Evolutionary conservation across 2,329 filamentous ascomycete species (phyloP), one percentile per base, ranked within the genome.

Genomic region (Metarhizium guizhouense): DNA sequence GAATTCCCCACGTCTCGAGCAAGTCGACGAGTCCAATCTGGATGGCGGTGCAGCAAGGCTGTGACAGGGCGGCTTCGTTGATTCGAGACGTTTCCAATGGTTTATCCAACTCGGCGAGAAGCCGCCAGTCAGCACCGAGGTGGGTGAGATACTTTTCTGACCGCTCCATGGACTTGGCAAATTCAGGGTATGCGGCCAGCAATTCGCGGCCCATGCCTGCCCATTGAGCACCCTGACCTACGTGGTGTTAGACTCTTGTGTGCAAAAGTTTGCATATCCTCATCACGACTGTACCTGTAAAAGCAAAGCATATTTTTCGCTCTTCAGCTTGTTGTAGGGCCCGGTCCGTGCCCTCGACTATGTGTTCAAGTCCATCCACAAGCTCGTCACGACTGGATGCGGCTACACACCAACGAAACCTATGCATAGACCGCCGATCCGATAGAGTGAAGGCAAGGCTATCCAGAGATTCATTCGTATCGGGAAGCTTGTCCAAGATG

Each of bases 1-100:
- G 57, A 18, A 80, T 65, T 0, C 68, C 69, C 70, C 72, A 78
- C 3, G 72, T 72, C 34, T 68, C 50, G 2, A 81, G 63, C 3
- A 81, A 65, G 14, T 74, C 68, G 0, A 72, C 70, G 6, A 81
- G 60, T 2, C 71, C 74, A 3, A 82, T 63, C 61, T 82, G 79
- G 2, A 81, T 58, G 0, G 77, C 74, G 0, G 74, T 77, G 58
- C 70, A 76, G 6, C 64, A 58, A 54, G 76, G 74, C 59, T 77
- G 74, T 29, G 69, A 72, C 55, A 78, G 69, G 47, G 75, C 65
- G 1, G 75, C 71, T 34, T 68, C 52, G 47, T 67, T 63, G 3
- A 77, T 64, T 14, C 62, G 60, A 0, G 72, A 71, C 1, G 64
- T 61, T 11, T 67, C 61, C 2, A 63, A 67, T 54, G 70, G 64